A percentile compares a stretch with the other conserved stretches of the same genome.
Evolutionary conservation across 2,329 filamentous ascomycete species (phyloP).

Genomic region (Chaetothyriales sp.): DNA sequence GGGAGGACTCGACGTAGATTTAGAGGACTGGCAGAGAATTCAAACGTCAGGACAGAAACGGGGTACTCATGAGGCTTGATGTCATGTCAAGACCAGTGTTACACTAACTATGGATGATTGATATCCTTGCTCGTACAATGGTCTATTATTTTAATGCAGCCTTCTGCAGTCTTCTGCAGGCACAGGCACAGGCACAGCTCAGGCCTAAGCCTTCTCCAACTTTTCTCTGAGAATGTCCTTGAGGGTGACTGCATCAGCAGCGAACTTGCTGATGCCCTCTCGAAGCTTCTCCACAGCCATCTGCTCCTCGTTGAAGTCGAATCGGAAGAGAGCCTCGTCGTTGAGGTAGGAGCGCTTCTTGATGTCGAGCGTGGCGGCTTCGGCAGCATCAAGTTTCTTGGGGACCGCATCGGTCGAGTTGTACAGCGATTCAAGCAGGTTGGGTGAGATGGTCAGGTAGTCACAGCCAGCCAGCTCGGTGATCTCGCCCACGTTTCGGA

Average conservation of each 20-base stretch:
- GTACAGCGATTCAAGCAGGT: slow-evolving; percentile 82
- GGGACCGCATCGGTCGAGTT: slow-evolving; percentile 70
- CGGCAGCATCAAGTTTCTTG: slow-evolving; percentile 72
- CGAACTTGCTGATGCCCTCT: slow-evolving; percentile 98
- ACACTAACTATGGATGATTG: too few relatives aligned
- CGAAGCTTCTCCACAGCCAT: slow-evolving; percentile 99
- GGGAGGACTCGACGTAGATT: too few relatives aligned
- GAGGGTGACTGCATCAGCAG: slow-evolving; percentile 82
- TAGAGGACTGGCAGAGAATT: too few relatives aligned
- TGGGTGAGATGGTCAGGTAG: slow-evolving; percentile 95
- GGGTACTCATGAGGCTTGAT: background rate
- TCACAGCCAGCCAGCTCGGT: slow-evolving; percentile 96
- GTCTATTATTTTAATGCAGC: too few relatives aligned
- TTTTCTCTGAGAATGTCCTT: slow-evolving; percentile 86
- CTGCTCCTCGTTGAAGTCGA: slow-evolving; percentile 98
- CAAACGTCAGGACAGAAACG: too few relatives aligned
- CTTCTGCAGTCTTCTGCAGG: too few relatives aligned
- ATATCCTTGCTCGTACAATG: too few relatives aligned
- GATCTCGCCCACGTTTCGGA: slow-evolving; percentile 92
- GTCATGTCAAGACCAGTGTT: too few relatives aligned
- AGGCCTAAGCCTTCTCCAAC: slow-evolving; percentile 37
- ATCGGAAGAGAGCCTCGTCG: slow-evolving; percentile 83
- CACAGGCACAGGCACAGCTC: too few relatives aligned
- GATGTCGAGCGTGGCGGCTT: slow-evolving; percentile 54
- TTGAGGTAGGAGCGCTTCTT: slow-evolving; percentile 83